Percentiles rank a stretch among this genome's conserved stretches.
Conservation (phyloP, 176 grass and related monocot species). For the Luzula sylvatica region DNA sequence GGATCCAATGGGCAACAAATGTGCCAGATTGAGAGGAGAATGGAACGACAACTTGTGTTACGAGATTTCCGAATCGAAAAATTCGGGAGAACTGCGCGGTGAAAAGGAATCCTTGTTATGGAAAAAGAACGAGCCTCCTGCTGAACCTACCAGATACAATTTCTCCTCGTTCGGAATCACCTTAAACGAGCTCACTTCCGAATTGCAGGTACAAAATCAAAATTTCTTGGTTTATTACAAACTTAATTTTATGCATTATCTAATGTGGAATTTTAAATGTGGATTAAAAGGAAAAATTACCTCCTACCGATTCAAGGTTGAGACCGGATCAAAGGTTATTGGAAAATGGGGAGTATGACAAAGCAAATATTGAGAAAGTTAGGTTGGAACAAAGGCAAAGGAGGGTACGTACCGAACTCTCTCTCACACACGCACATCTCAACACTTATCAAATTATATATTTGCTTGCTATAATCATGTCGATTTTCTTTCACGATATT, state of each 20-base stretch:
- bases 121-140: conserved; percentile 76
- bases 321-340: conserved; percentile 86
- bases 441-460: too few relatives aligned
- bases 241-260: too few relatives aligned
- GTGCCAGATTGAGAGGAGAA: conserved; percentile 64
- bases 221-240: too few relatives aligned
- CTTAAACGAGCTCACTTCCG: conserved; percentile 72
- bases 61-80: conserved; percentile 52
- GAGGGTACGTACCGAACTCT: conserved; percentile 35
- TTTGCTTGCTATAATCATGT: too few relatives aligned
- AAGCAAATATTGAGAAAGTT: conserved; percentile 76
- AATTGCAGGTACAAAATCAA: conserved; percentile 50
- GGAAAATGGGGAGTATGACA: conserved; percentile 85
- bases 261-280: background rate
- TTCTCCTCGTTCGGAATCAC: conserved; percentile 82
- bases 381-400: conserved; percentile 70
- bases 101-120: conserved; percentile 49
- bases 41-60: conserved; percentile 76
- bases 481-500: too few relatives aligned
- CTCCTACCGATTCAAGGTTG: conserved; percentile 87
- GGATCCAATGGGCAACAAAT: conserved; percentile 46
- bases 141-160: conserved; percentile 77
- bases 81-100: conserved; percentile 24
- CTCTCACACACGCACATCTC: background rate
- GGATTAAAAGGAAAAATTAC: conserved; percentile 67